Base-by-base conservation (phyloP, 208 protist species). In the Leishmania turanica region DNA sequence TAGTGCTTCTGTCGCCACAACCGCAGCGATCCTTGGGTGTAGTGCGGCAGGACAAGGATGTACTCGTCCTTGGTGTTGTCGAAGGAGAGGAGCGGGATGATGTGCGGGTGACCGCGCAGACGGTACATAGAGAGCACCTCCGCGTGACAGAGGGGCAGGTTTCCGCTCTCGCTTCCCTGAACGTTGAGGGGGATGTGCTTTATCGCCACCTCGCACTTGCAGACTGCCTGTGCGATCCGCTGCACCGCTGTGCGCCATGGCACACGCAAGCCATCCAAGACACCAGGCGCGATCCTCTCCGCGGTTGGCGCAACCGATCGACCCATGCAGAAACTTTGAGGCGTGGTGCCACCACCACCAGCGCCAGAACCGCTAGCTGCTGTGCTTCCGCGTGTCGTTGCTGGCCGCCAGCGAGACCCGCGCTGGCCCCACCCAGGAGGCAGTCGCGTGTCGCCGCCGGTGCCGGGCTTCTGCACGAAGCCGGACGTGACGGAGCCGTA, bases 111-210 rank as follows among this genome's bases (percentile, higher is more conserved):
- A 47, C 88, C 86, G n/a, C 87, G 86, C 45, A 96, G 81, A 42
- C 87, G 89, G 45, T 84, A 79, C 84, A 97, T 90, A 15, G 89
- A 85, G 21, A 95, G 88, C 58, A 90, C 91, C 87, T 97, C 94
- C 4, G 84, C 85, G 85, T 96, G 92, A 62, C 87, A 93, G 66
- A 90, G 87, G 17, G 92, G 83, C 78, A 97, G 78, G 65, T 88
- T 87, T 49, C 78, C 85, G 51, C 88, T 89, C 73, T 91, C 91
- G 49, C 79, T 86, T 62, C 86, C 87, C 64, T 88, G 92, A 40
- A 84, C 82, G 40, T 81, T 81, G 9, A 96, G 76, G 8, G 94
- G 84, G 37, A 94, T 79, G 77, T 94, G 84, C 84, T 97, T 97
- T 13, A 96, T 70, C 31, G 94, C 92, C 24, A 96, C 68, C 27